Conservation (phyloP, 1,139 yeast genomes). For the Yamadazyma atlantica region DNA sequence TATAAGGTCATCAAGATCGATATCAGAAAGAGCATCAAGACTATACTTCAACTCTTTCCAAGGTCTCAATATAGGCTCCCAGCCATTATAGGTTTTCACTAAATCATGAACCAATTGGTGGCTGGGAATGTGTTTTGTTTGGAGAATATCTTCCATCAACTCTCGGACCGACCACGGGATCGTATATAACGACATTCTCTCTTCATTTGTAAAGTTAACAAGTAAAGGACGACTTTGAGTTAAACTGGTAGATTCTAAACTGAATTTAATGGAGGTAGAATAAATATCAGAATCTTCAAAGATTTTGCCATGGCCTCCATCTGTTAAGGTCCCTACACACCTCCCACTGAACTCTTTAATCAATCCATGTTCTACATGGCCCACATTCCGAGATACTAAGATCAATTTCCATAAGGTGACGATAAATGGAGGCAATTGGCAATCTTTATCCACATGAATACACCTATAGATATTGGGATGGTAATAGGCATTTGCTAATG, state of each 20-base stretch:
- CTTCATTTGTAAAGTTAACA: conserved; percentile 3
- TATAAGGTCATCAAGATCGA: conserved; percentile 33
- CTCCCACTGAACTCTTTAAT: conserved; percentile 32
- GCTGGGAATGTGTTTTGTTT: conserved; percentile 39
- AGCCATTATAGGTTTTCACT: conserved; percentile 29
- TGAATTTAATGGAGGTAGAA: conserved; percentile 29
- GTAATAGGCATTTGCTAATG: conserved; percentile 40
- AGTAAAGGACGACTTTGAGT: conserved; percentile 15
- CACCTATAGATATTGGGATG: conserved; percentile 59
- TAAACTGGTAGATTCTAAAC: conserved; percentile 39
- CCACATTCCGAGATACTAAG: conserved; percentile 38
- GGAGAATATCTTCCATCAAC: conserved; percentile 34
- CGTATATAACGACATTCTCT: conserved; percentile 17
- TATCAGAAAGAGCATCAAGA: conserved; percentile 36
- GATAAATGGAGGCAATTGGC: conserved; percentile 31
- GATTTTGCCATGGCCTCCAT: conserved; percentile 33
- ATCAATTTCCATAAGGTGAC: conserved; percentile 31
- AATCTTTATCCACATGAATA: conserved; percentile 26
- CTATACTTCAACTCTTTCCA: conserved; percentile 45
- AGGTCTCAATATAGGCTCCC: conserved; percentile 40
- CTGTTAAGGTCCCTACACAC: conserved; percentile 23
- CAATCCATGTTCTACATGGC: conserved; percentile 34
- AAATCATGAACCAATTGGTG: conserved; percentile 26
- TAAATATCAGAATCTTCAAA: conserved; percentile 27
- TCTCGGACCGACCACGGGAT: conserved; percentile 44